Conservation (phyloP, 2,329 filamentous ascomycete genomes). For the Akanthomyces muscarius region DNA sequence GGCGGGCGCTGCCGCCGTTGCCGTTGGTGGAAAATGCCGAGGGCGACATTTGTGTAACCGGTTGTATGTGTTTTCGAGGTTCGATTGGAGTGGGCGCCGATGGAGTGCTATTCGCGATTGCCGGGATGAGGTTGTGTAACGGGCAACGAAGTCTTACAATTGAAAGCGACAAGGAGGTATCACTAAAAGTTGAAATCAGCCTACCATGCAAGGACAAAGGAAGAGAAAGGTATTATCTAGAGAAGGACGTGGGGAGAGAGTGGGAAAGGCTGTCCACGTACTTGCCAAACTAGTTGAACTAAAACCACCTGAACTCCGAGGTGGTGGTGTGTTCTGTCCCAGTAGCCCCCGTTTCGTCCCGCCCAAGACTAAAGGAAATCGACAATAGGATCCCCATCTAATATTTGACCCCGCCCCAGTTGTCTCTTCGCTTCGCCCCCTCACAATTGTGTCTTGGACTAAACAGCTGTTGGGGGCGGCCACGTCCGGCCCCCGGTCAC, state of each 20-base stretch:
- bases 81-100: too few relatives aligned
- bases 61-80: not conserved
- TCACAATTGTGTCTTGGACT: not conserved
- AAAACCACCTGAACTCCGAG: not conserved
- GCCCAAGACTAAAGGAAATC: not conserved
- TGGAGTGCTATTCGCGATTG: too few relatives aligned
- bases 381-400: not conserved
- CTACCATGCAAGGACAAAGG: not conserved
- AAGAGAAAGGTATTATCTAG: not conserved
- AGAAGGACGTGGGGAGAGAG: not conserved
- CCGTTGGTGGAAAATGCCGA: conserved; percentile 17
- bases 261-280: conserved; percentile 6
- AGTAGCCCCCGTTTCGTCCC: not conserved
- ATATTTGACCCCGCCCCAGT: not conserved
- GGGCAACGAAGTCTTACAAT: not conserved
- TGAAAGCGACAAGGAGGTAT: not conserved
- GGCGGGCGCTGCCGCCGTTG: conserved; percentile 28
- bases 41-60: conserved; percentile 12
- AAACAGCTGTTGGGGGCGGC: not conserved
- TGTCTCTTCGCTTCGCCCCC: not conserved
- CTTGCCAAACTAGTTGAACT: not conserved
- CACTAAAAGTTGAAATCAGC: not conserved
- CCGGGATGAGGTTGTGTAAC: not conserved
- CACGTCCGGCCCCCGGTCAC: not conserved
- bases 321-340: not conserved